Percentiles rank a stretch among this genome's conserved stretches.
phyloP scores from a whole-genome alignment of 768 basidiomycete genomes.

The Phaffia tasmanica region DNA sequence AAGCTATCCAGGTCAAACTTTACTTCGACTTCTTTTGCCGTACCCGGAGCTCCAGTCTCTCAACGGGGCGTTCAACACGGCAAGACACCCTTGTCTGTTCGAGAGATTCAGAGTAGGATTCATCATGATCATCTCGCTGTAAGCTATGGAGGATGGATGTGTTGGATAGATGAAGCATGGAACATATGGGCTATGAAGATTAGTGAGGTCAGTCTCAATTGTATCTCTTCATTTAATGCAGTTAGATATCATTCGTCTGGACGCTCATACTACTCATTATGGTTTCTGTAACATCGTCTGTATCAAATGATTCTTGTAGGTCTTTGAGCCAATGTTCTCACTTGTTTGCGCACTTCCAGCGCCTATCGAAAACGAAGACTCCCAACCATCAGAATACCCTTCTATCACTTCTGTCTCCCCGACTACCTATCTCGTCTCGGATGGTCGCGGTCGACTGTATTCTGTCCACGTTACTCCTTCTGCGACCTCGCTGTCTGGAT shows the following conservation, averaged over 20 bases:
- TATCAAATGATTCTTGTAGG: neutral
- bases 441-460: conserved; percentile 61
- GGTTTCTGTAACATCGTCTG: neutral
- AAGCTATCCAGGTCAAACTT: conserved; percentile 54
- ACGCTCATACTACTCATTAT: neutral
- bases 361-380: conserved; percentile 30
- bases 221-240: neutral
- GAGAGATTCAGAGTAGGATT: conserved; percentile 73
- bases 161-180: conserved; percentile 59
- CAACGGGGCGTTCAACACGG: conserved; percentile 46
- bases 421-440: conserved; percentile 49
- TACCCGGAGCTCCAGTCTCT: conserved; percentile 44
- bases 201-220: conserved; percentile 46
- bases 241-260: neutral
- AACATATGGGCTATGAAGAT: conserved; percentile 53
- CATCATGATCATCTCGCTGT: conserved; percentile 67
- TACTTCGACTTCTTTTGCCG: conserved; percentile 46
- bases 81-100: conserved; percentile 54
- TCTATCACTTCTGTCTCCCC: conserved; percentile 51
- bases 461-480: conserved; percentile 39
- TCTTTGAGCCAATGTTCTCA: conserved; percentile 20
- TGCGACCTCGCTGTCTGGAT: neutral
- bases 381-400: conserved; percentile 59
- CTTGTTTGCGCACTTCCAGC: conserved; percentile 25
- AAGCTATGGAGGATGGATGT: conserved; percentile 42